Evolutionary conservation across 768 basidiomycete genomes (phyloP).

Genomic region (Nidularia pulvinata): DNA sequence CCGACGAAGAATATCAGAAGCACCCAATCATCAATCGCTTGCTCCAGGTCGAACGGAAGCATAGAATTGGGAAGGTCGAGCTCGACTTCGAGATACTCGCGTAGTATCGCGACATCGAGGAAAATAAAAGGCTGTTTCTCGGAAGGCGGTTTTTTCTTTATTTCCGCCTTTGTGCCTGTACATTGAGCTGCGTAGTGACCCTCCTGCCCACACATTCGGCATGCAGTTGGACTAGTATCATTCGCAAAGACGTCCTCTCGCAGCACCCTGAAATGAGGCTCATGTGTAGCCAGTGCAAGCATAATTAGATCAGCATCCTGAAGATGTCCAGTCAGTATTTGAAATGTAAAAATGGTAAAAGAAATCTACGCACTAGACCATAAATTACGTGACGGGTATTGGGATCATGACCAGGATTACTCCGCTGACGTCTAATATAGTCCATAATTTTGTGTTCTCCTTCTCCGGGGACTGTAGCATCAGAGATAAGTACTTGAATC

Average conservation of each 20-base stretch:
- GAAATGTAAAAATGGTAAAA: not conserved
- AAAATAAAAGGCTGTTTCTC: conserved; percentile 98
- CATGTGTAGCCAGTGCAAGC: conserved; percentile 97
- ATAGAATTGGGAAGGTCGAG: conserved; percentile 76
- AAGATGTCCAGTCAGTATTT: conserved; percentile 8
- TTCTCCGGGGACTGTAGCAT: conserved; percentile 96
- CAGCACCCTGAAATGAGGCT: conserved; percentile 96
- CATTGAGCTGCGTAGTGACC: conserved; percentile 97
- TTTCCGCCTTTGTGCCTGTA: conserved; percentile 74
- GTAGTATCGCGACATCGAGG: conserved; percentile 93
- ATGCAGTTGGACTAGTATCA: conserved; percentile 77
- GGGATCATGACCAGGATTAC: conserved; percentile 87
- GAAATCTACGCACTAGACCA: conserved; percentile 70
- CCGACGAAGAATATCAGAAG: conserved; percentile 99
- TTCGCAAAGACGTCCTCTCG: conserved; percentile 95
- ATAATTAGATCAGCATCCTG: conserved; percentile 99
- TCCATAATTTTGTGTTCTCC: conserved; percentile 99
- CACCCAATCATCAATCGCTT: conserved; percentile 99
- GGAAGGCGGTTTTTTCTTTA: conserved; percentile 64
- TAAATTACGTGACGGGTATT: conserved; percentile 98
- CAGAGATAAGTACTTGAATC: conserved; percentile 97
- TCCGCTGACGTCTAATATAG: conserved; percentile 88
- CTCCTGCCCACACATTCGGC: conserved; percentile 92
- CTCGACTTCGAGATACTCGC: conserved; percentile 98
- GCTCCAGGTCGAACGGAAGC: conserved; percentile 93